Percentiles rank a stretch among this genome's conserved stretches.
These are phyloP conservation scores for Karstenula rhodostoma DNA, from an alignment of 2,329 filamentous ascomycete species.

Conservation along the genomic window DNA sequence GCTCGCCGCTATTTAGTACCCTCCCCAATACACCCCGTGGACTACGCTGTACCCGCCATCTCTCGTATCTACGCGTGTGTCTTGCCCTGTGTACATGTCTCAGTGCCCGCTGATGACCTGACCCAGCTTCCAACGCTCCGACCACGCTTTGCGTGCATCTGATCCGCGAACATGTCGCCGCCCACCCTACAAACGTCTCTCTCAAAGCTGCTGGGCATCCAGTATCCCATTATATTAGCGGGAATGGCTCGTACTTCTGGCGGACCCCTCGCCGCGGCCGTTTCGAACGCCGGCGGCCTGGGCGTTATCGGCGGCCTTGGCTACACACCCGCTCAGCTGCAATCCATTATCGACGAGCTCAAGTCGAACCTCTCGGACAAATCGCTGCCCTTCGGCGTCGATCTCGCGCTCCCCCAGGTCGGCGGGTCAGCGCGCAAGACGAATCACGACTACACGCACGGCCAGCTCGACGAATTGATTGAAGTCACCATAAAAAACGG, in stretches of 20 bases:
- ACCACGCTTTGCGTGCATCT: background rate
- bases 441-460: constrained; percentile 94
- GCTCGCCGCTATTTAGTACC: constrained; percentile 37
- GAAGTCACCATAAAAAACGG: constrained; percentile 85
- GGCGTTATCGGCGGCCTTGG: constrained; percentile 61
- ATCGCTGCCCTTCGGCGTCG: constrained; percentile 84
- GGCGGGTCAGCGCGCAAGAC: constrained; percentile 85
- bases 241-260: constrained; percentile 85
- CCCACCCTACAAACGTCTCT: constrained; percentile 49
- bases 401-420: constrained; percentile 89
- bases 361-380: constrained; percentile 75
- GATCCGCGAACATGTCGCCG: constrained; percentile 37
- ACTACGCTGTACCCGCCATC: constrained; percentile 12
- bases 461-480: constrained; percentile 86
- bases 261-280: constrained; percentile 49
- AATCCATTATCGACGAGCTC: constrained; percentile 83
- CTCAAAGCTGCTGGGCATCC: constrained; percentile 74
- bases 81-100: background rate
- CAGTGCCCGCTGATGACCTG: background rate
- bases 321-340: constrained; percentile 72
- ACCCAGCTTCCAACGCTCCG: background rate
- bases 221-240: constrained; percentile 88
- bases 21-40: constrained; percentile 33
- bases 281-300: constrained; percentile 84
- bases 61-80: constrained; percentile 7